Conservation (phyloP, 2,329 filamentous ascomycete species). For the Ciborinia camelliae region DNA sequence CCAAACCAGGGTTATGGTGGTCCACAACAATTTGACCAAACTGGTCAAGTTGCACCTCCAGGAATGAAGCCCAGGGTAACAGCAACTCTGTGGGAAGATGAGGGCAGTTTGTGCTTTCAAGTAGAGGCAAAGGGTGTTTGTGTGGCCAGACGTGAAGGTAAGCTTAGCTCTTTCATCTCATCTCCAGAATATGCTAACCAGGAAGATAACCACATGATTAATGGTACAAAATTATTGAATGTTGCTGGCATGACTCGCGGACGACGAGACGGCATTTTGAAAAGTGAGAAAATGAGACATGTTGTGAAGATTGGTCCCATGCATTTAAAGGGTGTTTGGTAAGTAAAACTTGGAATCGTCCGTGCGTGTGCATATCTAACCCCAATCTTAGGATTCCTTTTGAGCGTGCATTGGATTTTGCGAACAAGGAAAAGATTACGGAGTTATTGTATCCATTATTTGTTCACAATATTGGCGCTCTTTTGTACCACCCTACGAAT, state of each 20-base stretch:
- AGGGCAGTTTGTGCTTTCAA: slow-evolving; percentile 95
- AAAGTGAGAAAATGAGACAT: slow-evolving; percentile 94
- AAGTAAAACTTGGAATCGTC: slow-evolving; percentile 41
- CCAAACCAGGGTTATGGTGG: slow-evolving; percentile 46
- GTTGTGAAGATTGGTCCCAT: slow-evolving; percentile 99
- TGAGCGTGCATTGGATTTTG: slow-evolving; percentile 94
- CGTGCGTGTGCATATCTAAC: slow-evolving; percentile 22
- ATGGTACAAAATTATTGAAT: slow-evolving; percentile 93
- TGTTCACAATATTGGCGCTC: slow-evolving; percentile 91
- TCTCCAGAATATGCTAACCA: slow-evolving; percentile 16
- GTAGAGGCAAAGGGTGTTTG: slow-evolving; percentile 96
- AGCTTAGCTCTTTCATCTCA: slow-evolving; percentile 32
- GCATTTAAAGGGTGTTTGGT: slow-evolving; percentile 98
- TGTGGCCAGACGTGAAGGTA: slow-evolving; percentile 89
- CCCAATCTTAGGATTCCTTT: slow-evolving; percentile 77
- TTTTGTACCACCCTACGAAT: slow-evolving; percentile 92
- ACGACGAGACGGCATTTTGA: slow-evolving; percentile 90
- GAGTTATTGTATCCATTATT: slow-evolving; percentile 93
- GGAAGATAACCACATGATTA: slow-evolving; percentile 97
- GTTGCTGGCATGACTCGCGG: slow-evolving; percentile 98
- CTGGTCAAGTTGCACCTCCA: slow-evolving; percentile 86
- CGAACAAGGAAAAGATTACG: slow-evolving; percentile 99
- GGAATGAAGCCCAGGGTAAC: slow-evolving; percentile 97
- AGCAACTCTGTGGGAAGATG: slow-evolving; percentile 96
- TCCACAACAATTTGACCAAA: slow-evolving; percentile 66